Percentiles rank a stretch among this genome's conserved stretches.
Conservation (phyloP, 345 rosid species). For the Ailanthus altissimus region DNA sequence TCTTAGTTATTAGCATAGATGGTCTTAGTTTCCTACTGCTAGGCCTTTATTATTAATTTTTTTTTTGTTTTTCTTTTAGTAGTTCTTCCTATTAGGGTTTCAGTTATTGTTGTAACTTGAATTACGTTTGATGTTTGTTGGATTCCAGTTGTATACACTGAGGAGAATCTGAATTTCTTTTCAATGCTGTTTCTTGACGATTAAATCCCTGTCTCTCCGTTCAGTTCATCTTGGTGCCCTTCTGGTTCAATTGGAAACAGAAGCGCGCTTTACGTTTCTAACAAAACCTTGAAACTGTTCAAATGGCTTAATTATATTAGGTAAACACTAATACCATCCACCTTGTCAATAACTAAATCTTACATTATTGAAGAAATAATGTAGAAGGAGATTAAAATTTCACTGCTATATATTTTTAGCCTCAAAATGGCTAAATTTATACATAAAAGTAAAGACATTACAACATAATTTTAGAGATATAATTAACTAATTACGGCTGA, state of each 20-base stretch:
- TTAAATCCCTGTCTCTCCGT: neutral
- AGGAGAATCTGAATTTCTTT: slow-evolving; percentile 3
- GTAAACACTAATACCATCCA: neutral
- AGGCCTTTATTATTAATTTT: too few relatives aligned
- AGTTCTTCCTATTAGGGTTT: neutral
- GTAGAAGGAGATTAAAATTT: too few relatives aligned
- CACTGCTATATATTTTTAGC: too few relatives aligned
- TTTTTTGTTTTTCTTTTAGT: too few relatives aligned
- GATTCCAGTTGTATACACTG: slow-evolving; percentile 2
- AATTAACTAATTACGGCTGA: too few relatives aligned
- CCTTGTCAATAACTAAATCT: neutral
- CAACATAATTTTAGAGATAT: too few relatives aligned
- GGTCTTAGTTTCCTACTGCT: neutral
- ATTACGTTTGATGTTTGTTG: neutral
- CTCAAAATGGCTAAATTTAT: too few relatives aligned
- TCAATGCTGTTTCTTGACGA: neutral
- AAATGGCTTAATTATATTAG: neutral
- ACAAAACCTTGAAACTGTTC: neutral
- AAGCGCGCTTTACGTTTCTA: neutral
- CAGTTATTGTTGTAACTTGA: neutral
- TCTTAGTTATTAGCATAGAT: neutral
- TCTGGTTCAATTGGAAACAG: neutral
- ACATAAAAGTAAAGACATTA: too few relatives aligned
- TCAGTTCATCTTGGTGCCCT: neutral
- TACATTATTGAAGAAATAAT: neutral